A percentile compares a stretch with the other conserved stretches of the same genome.
Evolutionary conservation across 2,329 filamentous ascomycete genomes (phyloP).

Genomic region (Pochonia chlamydosporia): DNA sequence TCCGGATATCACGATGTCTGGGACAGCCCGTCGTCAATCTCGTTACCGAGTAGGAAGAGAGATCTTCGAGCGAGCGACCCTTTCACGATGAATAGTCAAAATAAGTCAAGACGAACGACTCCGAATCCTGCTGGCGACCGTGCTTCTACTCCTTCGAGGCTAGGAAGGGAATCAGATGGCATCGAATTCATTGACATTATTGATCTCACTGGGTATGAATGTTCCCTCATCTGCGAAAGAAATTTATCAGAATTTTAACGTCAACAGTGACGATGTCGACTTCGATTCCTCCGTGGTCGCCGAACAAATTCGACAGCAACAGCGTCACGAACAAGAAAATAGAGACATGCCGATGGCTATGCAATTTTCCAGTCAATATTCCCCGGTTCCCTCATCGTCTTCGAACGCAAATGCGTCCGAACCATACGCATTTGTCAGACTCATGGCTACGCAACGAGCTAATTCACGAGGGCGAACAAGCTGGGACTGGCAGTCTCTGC

Average conservation of each 20-base stretch:
- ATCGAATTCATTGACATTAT: constrained; percentile 23
- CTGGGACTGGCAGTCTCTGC: not conserved
- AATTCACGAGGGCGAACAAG: constrained; percentile 2
- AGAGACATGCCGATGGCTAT: constrained; percentile 22
- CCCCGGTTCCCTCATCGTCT: not conserved
- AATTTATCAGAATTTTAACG: no score
- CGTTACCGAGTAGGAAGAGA: constrained; percentile 25
- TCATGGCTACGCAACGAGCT: constrained; percentile 23
- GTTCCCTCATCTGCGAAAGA: not conserved
- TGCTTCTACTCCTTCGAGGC: not conserved
- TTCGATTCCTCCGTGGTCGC: constrained; percentile 20
- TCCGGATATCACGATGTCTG: not conserved
- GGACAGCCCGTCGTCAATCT: constrained; percentile 10
- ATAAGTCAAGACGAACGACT: constrained; percentile 30
- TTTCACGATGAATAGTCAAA: constrained; percentile 8
- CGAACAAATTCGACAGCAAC: constrained; percentile 29
- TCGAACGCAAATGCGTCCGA: not conserved
- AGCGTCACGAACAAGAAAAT: constrained; percentile 23
- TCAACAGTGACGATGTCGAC: constrained; percentile 28
- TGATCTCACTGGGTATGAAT: constrained; percentile 36
- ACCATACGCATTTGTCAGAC: constrained; percentile 19
- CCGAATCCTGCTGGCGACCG: constrained; percentile 9
- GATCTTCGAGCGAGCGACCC: constrained; percentile 15
- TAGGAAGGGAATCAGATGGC: constrained; percentile 1
- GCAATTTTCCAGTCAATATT: constrained; percentile 18